Conservation (phyloP, 257 asterid species). For the Mitragyna speciosa region DNA sequence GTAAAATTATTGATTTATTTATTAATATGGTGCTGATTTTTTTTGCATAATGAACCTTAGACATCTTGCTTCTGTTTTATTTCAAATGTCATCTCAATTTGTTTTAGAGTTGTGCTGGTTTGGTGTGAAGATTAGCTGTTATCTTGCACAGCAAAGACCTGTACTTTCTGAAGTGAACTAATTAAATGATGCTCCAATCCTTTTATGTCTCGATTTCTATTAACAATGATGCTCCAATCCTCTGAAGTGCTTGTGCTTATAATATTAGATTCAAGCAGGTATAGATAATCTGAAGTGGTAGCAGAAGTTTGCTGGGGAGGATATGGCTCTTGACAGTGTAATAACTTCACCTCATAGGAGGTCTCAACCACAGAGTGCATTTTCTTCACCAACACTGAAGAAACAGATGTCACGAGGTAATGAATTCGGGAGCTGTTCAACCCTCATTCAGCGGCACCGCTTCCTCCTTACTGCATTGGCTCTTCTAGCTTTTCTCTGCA, state of each 20-base stretch:
- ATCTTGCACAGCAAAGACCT: background rate
- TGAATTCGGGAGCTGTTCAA: conserved; percentile 38
- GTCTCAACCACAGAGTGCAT: conserved; percentile 36
- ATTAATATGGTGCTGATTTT: background rate
- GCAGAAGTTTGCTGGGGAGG: conserved; percentile 5
- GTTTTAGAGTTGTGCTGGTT: background rate
- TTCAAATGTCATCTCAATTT: background rate
- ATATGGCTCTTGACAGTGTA: conserved; percentile 41
- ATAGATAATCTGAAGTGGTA: conserved; percentile 11
- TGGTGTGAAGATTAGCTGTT: background rate
- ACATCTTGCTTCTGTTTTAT: background rate
- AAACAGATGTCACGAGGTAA: conserved; percentile 33
- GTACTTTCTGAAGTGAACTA: background rate
- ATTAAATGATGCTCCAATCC: background rate
- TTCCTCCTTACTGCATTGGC: conserved; percentile 49
- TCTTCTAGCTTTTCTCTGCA: conserved; percentile 49
- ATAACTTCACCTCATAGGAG: conserved; percentile 55
- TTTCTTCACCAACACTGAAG: conserved; percentile 31
- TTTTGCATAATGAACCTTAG: background rate
- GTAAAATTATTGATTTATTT: background rate
- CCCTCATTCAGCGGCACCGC: conserved; percentile 46
- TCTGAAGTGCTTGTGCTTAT: background rate
- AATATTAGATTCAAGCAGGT: conserved; percentile 15
- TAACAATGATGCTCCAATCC: background rate
- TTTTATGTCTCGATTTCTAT: background rate